These are phyloP conservation scores for Monilinia aucupariae DNA, from an alignment of 2,329 filamentous ascomycete species.

Conservation along the genomic window DNA sequence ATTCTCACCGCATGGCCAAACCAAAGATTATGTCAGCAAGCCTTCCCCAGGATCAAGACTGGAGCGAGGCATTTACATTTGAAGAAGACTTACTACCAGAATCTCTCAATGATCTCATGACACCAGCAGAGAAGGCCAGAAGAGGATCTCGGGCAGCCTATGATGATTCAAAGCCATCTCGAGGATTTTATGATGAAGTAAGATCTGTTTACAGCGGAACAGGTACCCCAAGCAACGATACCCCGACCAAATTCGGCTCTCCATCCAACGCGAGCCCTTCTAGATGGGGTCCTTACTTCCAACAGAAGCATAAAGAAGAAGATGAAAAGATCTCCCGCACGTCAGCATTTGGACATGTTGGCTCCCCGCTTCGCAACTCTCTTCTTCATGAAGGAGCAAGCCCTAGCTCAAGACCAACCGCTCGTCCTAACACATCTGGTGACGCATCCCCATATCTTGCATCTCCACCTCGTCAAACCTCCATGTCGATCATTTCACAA, in stretches of 20 bases:
- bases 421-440: constrained; percentile 35
- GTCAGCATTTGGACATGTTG: constrained; percentile 62
- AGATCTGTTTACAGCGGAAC: constrained; percentile 39
- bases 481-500: constrained; percentile 55
- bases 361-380: constrained; percentile 59
- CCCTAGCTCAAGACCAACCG: constrained; percentile 39
- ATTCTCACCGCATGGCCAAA: constrained; percentile 62
- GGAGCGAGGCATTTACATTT: constrained; percentile 66
- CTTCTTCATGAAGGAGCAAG: constrained; percentile 50
- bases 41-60: constrained; percentile 59
- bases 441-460: constrained; percentile 33
- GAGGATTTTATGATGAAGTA: constrained; percentile 48
- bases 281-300: constrained; percentile 56
- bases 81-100: constrained; percentile 86
- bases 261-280: constrained; percentile 54
- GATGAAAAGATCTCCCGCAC: constrained; percentile 37
- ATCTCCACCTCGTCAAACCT: constrained; percentile 37
- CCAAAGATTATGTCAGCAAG: constrained; percentile 64
- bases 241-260: constrained; percentile 54
- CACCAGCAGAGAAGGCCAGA: constrained; percentile 61
- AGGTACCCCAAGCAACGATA: constrained; percentile 40
- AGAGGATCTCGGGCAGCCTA: constrained; percentile 57
- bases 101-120: constrained; percentile 59
- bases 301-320: constrained; percentile 53
- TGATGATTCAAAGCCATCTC: constrained; percentile 43